A percentile compares a stretch with the other conserved stretches of the same genome.
Conservation (phyloP, 2,329 filamentous ascomycete species). For the Hymenoscyphus infarciens region DNA sequence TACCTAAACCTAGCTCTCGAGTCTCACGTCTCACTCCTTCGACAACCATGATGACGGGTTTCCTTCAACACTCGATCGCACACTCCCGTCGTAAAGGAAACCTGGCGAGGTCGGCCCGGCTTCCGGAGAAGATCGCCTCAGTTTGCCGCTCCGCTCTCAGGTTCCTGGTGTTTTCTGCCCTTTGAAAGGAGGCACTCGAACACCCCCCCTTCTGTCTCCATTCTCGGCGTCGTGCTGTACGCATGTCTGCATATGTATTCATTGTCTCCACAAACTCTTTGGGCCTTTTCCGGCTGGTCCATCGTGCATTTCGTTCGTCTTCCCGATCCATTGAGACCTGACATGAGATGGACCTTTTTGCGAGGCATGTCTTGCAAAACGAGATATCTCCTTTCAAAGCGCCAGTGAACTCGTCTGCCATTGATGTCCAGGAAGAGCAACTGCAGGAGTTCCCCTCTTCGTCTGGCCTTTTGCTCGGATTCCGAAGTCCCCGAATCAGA, state of each 20-base stretch:
- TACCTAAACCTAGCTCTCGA: too few relatives aligned
- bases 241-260: neutral
- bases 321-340: neutral
- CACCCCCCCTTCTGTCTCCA: neutral
- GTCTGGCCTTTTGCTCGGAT: neutral
- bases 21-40: too few relatives aligned
- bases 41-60: too few relatives aligned
- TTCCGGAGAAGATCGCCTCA: neutral
- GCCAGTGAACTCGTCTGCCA: neutral
- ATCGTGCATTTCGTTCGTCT: constrained; percentile 3
- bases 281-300: neutral
- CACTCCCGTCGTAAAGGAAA: neutral
- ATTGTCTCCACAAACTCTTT: neutral
- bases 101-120: neutral
- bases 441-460: neutral
- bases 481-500: neutral
- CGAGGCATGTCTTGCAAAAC: neutral
- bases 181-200: neutral
- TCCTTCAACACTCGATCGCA: neutral
- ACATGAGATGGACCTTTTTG: neutral
- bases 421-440: constrained; percentile 2
- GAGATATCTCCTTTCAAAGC: neutral
- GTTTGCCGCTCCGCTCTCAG: too few relatives aligned
- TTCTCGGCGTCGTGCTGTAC: neutral
- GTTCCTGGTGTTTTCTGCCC: neutral